Percentiles rank a stretch among this genome's conserved stretches.
These are phyloP conservation scores for Beauveria scarabaeidicola DNA, from an alignment of 2,329 filamentous ascomycete genomes.

Conservation along the genomic window DNA sequence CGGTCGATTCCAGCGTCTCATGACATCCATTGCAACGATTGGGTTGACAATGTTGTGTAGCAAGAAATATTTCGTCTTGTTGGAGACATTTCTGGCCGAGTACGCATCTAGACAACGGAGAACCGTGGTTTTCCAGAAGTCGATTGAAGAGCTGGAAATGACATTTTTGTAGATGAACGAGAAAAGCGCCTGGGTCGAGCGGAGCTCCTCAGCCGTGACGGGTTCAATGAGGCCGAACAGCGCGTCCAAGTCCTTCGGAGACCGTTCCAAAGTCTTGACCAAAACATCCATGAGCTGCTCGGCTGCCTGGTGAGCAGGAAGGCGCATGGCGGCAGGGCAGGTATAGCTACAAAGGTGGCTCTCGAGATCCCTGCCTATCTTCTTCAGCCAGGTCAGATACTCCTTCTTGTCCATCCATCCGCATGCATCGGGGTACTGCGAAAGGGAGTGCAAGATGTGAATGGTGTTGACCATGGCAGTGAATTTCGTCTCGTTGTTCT, in stretches of 20 bases:
- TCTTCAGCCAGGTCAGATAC: constrained; percentile 50
- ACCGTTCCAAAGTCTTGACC: constrained; percentile 67
- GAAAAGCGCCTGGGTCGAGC: constrained; percentile 64
- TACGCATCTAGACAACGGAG: constrained; percentile 85
- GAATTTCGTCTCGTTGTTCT: constrained; percentile 60
- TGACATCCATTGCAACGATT: constrained; percentile 92
- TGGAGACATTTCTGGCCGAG: constrained; percentile 65
- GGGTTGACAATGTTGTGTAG: constrained; percentile 91
- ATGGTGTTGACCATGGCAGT: constrained; percentile 77
- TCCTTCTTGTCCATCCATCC: constrained; percentile 66
- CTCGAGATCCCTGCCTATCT: constrained; percentile 71
- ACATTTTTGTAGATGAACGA: constrained; percentile 79
- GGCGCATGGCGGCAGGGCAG: constrained; percentile 62
- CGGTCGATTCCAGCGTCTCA: constrained; percentile 63
- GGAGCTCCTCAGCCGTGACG: constrained; percentile 75
- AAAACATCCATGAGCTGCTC: constrained; percentile 83
- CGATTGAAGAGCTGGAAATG: constrained; percentile 74
- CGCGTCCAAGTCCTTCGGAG: constrained; percentile 69
- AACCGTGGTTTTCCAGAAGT: constrained; percentile 76
- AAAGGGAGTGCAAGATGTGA: constrained; percentile 74
- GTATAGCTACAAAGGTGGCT: constrained; percentile 60
- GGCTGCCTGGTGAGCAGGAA: constrained; percentile 80
- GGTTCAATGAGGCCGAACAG: constrained; percentile 79
- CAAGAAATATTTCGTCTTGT: constrained; percentile 87
- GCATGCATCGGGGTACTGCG: constrained; percentile 53